phyloP scores from a whole-genome alignment of 306 rosid species.

The Cucurbita pepo region DNA sequence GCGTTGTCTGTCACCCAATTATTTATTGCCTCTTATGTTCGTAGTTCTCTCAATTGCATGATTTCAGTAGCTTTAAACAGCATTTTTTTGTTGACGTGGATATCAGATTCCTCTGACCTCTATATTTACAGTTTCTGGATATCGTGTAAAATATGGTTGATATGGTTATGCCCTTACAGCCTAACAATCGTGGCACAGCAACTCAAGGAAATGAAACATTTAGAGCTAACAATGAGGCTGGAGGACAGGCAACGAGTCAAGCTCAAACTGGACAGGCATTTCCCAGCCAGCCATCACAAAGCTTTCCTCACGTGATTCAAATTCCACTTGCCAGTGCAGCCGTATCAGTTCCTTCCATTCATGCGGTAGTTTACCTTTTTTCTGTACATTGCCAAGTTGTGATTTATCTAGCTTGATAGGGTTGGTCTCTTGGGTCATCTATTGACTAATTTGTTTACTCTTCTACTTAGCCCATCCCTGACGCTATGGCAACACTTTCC shows the following conservation, averaged over 20 bases:
- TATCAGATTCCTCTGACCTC: not conserved
- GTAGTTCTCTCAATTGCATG: not conserved
- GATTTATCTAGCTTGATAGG: not conserved
- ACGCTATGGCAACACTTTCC: slow-evolving; percentile 58
- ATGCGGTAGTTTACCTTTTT: slow-evolving; percentile 30
- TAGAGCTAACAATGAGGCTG: slow-evolving; percentile 10
- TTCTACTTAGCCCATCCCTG: slow-evolving; percentile 63
- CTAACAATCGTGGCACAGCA: slow-evolving; percentile 32
- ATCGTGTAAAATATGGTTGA: not conserved
- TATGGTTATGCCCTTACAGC: slow-evolving; percentile 10
- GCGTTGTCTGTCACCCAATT: not conserved
- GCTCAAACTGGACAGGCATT: slow-evolving; percentile 55
- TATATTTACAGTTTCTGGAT: not conserved
- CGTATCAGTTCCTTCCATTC: slow-evolving; percentile 51
- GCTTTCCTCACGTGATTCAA: slow-evolving; percentile 56
- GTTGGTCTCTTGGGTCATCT: not conserved
- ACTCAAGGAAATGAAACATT: slow-evolving; percentile 46
- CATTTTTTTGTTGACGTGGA: not conserved
- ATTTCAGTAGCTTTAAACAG: not conserved
- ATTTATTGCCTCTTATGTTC: not conserved
- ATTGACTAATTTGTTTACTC: not conserved
- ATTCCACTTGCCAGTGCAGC: slow-evolving; percentile 56
- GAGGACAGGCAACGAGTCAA: slow-evolving; percentile 39
- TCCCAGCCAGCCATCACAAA: slow-evolving; percentile 42
- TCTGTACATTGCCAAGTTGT: not conserved